Evolutionary conservation across 106 monocot species (phyloP), one percentile per base, ranked within the genome.

Genomic region (Allium cepa): DNA sequence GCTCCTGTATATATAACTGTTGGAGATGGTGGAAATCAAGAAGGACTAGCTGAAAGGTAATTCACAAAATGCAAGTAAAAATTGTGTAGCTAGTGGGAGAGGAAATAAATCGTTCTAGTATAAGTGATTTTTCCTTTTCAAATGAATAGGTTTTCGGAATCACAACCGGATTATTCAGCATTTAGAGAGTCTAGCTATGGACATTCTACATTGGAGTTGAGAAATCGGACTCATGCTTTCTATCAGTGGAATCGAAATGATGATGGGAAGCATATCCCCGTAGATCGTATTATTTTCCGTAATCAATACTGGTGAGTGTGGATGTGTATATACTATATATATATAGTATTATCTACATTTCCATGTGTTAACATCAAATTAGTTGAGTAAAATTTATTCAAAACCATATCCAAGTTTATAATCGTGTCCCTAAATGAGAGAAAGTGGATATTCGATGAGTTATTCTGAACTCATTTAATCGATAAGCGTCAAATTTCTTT

Each of bases 101-200:
- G 36, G 62, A 8, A 11, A 62, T 62, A 64, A 64, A 48, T 64
- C 49, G 47, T 17, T 49, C 16, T 49, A 15, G 66, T 60, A 56
- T 62, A 56, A 63, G 9, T 15, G 9, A 17, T 13, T 8, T 22
- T 69, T 28, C 17, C 59, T 50, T 59, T 72, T 47, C 46, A 63
- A 17, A 64, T 74, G 70, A 50, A 60, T 68, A 99, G 97, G 75
- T 92, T 89, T 70, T 52, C 50, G 9, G 79, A 92, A 0, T 82
- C 80, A 11, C 97, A 99, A 46, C 97, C 97, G 50, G 89, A 92
- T 16, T 99, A 99, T 70, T 99, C 97, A 60, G 92, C 92, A 51
- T 99, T 90, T 71, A 84, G 97, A 64, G 97, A 99, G 79, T 88
- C 97, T 7, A 99, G 97, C 53, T 99, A 92, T 79, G 97, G 97